phyloP scores from a whole-genome alignment of 1,284 basidiomycete species.

The Ustilago hordei region DNA sequence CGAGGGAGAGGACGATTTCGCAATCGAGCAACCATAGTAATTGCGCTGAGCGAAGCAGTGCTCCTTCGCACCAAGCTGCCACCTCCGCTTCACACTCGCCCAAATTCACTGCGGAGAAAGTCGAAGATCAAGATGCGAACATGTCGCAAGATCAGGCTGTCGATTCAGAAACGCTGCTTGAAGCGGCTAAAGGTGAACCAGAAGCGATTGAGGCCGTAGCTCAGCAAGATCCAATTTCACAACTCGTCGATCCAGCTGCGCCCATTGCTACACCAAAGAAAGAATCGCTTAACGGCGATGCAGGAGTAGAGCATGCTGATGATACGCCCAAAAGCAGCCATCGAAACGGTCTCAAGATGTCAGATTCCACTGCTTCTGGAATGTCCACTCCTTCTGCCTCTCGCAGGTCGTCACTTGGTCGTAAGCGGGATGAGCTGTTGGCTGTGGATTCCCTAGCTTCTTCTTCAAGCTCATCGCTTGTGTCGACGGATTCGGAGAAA shows the following conservation, averaged over 20 bases:
- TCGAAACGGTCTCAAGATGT: not conserved
- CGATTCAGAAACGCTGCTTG: conserved; percentile 39
- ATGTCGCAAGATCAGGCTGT: conserved; percentile 22
- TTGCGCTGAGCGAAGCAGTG: conserved; percentile 31
- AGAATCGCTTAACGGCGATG: not conserved
- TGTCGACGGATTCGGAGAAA: conserved; percentile 28
- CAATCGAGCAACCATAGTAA: conserved; percentile 40
- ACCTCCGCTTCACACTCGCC: conserved; percentile 10
- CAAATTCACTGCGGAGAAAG: not conserved
- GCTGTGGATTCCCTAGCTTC: conserved; percentile 10
- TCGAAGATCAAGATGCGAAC: not conserved
- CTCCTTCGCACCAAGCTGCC: conserved; percentile 22
- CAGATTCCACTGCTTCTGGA: conserved; percentile 11
- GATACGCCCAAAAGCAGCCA: conserved; percentile 9
- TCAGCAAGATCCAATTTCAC: conserved; percentile 23
- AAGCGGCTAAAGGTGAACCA: conserved; percentile 41
- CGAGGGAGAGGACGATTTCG: conserved; percentile 30
- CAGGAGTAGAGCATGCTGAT: conserved; percentile 2
- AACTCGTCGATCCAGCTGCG: conserved; percentile 33
- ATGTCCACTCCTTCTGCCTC: conserved; percentile 22
- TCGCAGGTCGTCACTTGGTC: conserved; percentile 21
- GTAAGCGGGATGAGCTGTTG: conserved; percentile 2
- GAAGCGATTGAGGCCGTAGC: conserved; percentile 37
- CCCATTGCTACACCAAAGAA: conserved; percentile 28
- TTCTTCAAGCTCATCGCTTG: conserved; percentile 29